Conservation (phyloP, 1,139 yeast genomes). For the Protomyces arabidopsidicola region DNA sequence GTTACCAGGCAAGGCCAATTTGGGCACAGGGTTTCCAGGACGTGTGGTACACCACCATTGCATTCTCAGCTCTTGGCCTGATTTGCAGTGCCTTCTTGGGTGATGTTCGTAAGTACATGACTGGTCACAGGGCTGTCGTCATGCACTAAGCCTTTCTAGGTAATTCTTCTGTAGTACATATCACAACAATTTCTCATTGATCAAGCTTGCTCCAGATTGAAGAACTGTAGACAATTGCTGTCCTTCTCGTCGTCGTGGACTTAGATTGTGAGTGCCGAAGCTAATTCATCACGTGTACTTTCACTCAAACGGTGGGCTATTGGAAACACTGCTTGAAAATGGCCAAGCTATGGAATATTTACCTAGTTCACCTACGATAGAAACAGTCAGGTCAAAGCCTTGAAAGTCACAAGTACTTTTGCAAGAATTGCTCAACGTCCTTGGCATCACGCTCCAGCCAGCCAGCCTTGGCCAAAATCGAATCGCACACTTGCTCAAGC, state of each 20-base stretch:
- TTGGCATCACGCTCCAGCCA: slow-evolving; percentile 64
- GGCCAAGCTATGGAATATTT: too few relatives aligned
- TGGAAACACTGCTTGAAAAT: too few relatives aligned
- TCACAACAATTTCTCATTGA: background rate
- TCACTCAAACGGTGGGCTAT: too few relatives aligned
- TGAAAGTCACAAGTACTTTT: slow-evolving; percentile 14
- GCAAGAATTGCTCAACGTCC: slow-evolving; percentile 40
- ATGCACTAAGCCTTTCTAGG: background rate
- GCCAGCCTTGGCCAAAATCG: slow-evolving; percentile 55
- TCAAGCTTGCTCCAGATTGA: too few relatives aligned
- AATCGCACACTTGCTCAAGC: slow-evolving; percentile 66
- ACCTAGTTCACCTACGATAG: too few relatives aligned
- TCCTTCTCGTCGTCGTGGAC: too few relatives aligned
- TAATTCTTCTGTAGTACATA: background rate
- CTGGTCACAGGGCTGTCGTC: slow-evolving; percentile 21
- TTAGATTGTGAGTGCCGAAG: too few relatives aligned
- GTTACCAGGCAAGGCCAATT: slow-evolving; percentile 8
- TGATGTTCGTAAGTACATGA: slow-evolving; percentile 27
- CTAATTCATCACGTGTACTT: too few relatives aligned
- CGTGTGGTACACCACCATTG: slow-evolving; percentile 23
- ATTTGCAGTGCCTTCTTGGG: slow-evolving; percentile 23
- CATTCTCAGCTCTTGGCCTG: slow-evolving; percentile 22
- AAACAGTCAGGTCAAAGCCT: background rate
- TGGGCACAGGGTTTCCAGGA: slow-evolving; percentile 19
- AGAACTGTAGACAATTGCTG: too few relatives aligned